Percentiles rank a stretch among this genome's conserved stretches.
Conservation (phyloP, 768 basidiomycete genomes). For the Trametes cingulata region DNA sequence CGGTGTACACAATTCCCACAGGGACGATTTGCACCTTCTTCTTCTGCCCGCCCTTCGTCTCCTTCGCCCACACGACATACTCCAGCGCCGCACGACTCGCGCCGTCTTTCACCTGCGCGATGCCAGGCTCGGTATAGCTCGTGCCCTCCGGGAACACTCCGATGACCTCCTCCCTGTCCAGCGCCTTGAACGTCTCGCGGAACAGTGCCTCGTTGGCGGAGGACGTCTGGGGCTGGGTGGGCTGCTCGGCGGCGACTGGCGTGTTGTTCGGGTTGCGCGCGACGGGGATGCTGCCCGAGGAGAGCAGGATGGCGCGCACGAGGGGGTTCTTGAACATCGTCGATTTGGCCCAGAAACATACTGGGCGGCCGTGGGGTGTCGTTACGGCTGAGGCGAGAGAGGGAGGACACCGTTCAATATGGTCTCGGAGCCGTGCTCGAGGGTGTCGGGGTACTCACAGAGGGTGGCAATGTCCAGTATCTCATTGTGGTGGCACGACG, state of each 20-base stretch:
- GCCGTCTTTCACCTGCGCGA: conserved; percentile 91
- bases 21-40: conserved; percentile 60
- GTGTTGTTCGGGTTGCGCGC: conserved; percentile 60
- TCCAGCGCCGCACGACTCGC: conserved; percentile 93
- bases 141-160: conserved; percentile 95
- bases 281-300: conserved; percentile 95
- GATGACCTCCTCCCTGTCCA: conserved; percentile 75
- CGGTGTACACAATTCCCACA: conserved; percentile 87
- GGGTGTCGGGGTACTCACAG: conserved; percentile 48
- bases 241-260: conserved; percentile 3
- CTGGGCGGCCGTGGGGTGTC: conserved; percentile 76
- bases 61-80: conserved; percentile 70
- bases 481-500: conserved; percentile 79
- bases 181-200: conserved; percentile 83
- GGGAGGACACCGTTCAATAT: too few relatives aligned
- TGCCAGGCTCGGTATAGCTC: conserved; percentile 88
- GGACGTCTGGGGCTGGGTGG: not conserved
- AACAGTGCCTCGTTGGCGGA: conserved; percentile 72
- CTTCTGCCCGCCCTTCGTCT: conserved; percentile 42
- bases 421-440: too few relatives aligned
- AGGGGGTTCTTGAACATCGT: conserved; percentile 78
- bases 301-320: conserved; percentile 69
- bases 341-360: conserved; percentile 97
- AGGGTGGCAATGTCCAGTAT: conserved; percentile 84
- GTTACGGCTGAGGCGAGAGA: conserved; percentile 51